A percentile compares a stretch with the other conserved stretches of the same genome.
Conservation (phyloP, 306 rosid genomes). For the Vicia villosa region DNA sequence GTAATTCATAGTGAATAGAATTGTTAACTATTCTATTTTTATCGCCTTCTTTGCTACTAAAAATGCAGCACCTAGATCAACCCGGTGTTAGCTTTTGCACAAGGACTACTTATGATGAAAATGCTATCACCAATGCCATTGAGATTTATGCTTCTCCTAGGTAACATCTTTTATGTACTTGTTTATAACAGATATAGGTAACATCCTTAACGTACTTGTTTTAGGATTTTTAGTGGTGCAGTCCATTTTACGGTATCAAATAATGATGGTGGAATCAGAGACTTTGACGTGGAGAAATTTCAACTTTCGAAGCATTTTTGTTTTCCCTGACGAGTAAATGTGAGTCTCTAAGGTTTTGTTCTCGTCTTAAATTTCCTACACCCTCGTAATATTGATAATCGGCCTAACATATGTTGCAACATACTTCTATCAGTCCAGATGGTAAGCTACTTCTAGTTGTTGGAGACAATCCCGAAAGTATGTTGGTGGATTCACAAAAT, state of each 20-base stretch:
- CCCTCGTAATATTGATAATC: constrained; percentile 1
- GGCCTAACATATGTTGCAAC: constrained; percentile 68
- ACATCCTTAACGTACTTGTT: constrained; percentile 10
- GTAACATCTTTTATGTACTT: too few species aligned
- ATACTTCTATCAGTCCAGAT: constrained; percentile 69
- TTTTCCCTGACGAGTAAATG: constrained; percentile 86
- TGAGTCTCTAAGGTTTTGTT: constrained; percentile 39
- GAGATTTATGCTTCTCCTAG: constrained; percentile 66
- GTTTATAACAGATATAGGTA: too few species aligned
- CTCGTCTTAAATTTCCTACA: neutral
- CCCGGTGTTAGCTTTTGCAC: constrained; percentile 80
- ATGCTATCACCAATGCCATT: constrained; percentile 83
- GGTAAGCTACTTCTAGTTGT: constrained; percentile 66
- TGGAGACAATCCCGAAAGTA: constrained; percentile 77
- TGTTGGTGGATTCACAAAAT: constrained; percentile 77
- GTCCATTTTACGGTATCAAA: constrained; percentile 76
- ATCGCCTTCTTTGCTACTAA: constrained; percentile 30
- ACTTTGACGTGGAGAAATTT: constrained; percentile 84
- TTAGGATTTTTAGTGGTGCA: constrained; percentile 59
- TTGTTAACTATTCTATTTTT: constrained; percentile 18
- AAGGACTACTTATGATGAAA: constrained; percentile 73
- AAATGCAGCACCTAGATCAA: constrained; percentile 67
- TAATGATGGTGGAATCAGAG: constrained; percentile 75
- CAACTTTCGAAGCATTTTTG: constrained; percentile 68
- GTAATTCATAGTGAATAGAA: constrained; percentile 22